Percentiles rank a stretch among this genome's conserved stretches.
phyloP scores from a whole-genome alignment of 345 rosid species.

The Salix brachista region DNA sequence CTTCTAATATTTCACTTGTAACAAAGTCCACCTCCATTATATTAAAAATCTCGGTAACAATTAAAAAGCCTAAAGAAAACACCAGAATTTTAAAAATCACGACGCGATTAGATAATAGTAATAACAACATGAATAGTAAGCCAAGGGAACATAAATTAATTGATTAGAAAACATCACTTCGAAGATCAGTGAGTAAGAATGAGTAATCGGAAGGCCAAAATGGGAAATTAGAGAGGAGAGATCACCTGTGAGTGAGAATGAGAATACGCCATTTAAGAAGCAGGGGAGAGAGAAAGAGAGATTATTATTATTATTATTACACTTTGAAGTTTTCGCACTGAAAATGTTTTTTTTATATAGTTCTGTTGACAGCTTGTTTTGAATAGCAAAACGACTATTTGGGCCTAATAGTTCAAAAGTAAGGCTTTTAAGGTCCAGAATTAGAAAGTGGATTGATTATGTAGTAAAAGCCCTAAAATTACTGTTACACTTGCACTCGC shows the following conservation, averaged over 20 bases:
- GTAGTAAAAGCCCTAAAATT: too few species aligned
- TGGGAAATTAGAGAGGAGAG: neutral
- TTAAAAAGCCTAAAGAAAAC: neutral
- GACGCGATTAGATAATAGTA: neutral
- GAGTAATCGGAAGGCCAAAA: neutral
- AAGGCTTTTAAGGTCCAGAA: too few species aligned
- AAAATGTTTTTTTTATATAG: too few species aligned
- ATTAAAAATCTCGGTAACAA: neutral
- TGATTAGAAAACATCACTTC: neutral
- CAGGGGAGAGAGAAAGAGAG: neutral
- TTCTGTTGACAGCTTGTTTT: too few species aligned
- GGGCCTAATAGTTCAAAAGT: too few species aligned
- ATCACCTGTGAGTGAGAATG: slow-evolving; percentile 5
- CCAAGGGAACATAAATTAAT: neutral
- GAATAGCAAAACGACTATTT: too few species aligned
- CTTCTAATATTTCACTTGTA: slow-evolving; percentile 44
- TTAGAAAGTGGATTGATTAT: too few species aligned
- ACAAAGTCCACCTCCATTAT: slow-evolving; percentile 71
- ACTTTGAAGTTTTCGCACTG: too few species aligned
- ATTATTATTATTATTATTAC: neutral
- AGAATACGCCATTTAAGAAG: neutral
- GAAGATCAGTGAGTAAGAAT: neutral
- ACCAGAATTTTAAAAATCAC: neutral
- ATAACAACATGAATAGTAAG: too few species aligned
- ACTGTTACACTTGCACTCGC: too few species aligned